Percentiles rank a stretch among this genome's conserved stretches.
Conservation (phyloP, 2,329 filamentous ascomycete genomes). For the Trichophaea hybrida region DNA sequence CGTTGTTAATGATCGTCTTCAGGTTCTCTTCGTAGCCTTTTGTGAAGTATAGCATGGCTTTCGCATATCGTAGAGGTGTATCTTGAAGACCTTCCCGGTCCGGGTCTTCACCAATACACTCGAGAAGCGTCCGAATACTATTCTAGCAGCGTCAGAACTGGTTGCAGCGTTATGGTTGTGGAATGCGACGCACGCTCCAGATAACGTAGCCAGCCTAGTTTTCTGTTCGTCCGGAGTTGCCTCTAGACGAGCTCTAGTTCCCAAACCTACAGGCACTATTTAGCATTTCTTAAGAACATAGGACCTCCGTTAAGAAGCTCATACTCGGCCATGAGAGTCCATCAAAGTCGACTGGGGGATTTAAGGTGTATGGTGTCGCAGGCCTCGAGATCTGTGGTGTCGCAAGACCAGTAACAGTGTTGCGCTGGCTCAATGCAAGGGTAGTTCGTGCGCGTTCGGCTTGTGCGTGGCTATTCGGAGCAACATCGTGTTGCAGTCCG, state of each 20-base stretch:
- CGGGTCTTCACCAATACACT: slow-evolving; percentile 55
- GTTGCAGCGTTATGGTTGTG: neutral
- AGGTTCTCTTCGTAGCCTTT: slow-evolving; percentile 95
- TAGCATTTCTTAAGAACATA: slow-evolving; percentile 11
- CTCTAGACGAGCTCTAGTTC: slow-evolving; percentile 49
- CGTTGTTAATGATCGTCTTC: slow-evolving; percentile 76
- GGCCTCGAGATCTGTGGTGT: slow-evolving; percentile 28
- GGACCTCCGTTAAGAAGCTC: slow-evolving; percentile 9
- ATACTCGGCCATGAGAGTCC: slow-evolving; percentile 43
- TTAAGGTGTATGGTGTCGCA: slow-evolving; percentile 38
- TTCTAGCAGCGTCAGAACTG: neutral
- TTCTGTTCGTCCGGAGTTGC: slow-evolving; percentile 41
- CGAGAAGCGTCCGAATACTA: slow-evolving; percentile 47
- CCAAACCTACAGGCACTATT: slow-evolving; percentile 37
- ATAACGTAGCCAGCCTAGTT: slow-evolving; percentile 43
- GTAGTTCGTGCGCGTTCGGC: slow-evolving; percentile 4
- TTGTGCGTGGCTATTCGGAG: slow-evolving; percentile 9
- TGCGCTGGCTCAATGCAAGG: slow-evolving; percentile 7
- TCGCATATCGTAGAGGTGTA: slow-evolving; percentile 76
- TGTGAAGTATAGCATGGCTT: slow-evolving; percentile 90
- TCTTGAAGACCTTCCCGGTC: slow-evolving; percentile 49
- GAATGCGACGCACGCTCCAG: slow-evolving; percentile 35
- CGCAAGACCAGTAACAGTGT: neutral
- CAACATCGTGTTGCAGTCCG: slow-evolving; percentile 14
- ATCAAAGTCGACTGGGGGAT: slow-evolving; percentile 41